phyloP scores from a whole-genome alignment of 768 basidiomycete genomes.

The Phaeolepiota aurea region DNA sequence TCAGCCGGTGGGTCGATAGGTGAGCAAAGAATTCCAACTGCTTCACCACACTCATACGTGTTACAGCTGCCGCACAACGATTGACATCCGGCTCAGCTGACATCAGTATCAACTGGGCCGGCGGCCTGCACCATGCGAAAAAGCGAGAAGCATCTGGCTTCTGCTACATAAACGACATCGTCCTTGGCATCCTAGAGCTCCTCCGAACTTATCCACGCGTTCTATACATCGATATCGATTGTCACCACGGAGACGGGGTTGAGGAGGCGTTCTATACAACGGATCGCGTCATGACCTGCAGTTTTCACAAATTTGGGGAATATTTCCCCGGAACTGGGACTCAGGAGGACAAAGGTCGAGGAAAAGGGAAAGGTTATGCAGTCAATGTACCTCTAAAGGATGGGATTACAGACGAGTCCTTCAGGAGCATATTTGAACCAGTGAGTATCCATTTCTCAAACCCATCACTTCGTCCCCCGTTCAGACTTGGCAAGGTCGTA shows the following conservation, averaged over 20 bases:
- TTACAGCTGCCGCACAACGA: conserved; percentile 68
- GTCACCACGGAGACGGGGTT: conserved; percentile 97
- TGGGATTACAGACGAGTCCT: conserved; percentile 88
- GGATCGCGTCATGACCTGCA: conserved; percentile 94
- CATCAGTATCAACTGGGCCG: conserved; percentile 97
- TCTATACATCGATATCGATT: conserved; percentile 96
- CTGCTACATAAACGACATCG: conserved; percentile 99
- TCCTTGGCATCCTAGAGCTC: conserved; percentile 88
- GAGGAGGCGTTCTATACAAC: conserved; percentile 99
- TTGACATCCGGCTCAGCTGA: conserved; percentile 79
- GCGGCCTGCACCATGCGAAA: conserved; percentile 98
- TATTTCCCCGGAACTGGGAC: conserved; percentile 87
- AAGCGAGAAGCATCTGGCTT: conserved; percentile 97
- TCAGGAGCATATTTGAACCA: conserved; percentile 84
- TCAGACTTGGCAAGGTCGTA: conserved; percentile 58
- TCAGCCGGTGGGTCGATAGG: conserved; percentile 94
- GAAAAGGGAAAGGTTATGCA: conserved; percentile 79
- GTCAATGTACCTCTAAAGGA: conserved; percentile 93
- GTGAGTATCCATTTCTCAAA: conserved; percentile 35
- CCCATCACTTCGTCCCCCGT: conserved; percentile 4
- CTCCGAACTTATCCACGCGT: conserved; percentile 82
- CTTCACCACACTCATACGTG: neutral
- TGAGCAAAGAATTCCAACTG: conserved; percentile 24
- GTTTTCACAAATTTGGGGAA: conserved; percentile 96
- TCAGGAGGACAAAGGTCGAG: conserved; percentile 78